Conservation (phyloP, 2,329 filamentous ascomycete genomes). For the Paraconiothyrium sp. region DNA sequence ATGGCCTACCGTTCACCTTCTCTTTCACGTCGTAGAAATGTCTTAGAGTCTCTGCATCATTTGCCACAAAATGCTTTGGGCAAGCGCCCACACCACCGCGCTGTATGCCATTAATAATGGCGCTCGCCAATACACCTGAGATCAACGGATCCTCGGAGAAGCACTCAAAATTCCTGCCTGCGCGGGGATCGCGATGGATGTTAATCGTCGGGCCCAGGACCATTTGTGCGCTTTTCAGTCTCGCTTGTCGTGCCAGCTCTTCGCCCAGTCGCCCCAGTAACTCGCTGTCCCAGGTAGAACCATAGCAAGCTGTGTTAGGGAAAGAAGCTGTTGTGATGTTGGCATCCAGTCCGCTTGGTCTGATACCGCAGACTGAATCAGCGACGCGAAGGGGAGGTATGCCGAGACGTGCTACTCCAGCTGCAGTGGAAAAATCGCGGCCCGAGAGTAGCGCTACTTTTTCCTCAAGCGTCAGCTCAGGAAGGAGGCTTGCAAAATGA, state of each 20-base stretch:
- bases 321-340: not conserved
- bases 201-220: not conserved
- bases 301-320: not conserved
- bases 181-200: not conserved
- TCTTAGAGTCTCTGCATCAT: slow-evolving; percentile 65
- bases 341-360: not conserved
- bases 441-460: not conserved
- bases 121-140: slow-evolving; percentile 70
- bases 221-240: not conserved
- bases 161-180: slow-evolving; percentile 28
- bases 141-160: slow-evolving; percentile 73
- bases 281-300: not conserved
- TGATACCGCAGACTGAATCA: not conserved
- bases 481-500: not conserved
- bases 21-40: not conserved
- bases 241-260: not conserved
- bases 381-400: not conserved
- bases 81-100: slow-evolving; percentile 70
- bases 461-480: not conserved
- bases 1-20: not conserved
- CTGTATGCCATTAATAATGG: slow-evolving; percentile 66
- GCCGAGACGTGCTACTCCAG: not conserved
- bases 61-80: slow-evolving; percentile 76
- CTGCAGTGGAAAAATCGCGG: not conserved
- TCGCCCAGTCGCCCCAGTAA: not conserved